phyloP scores from a whole-genome alignment of 2,329 filamentous ascomycete genomes.

The Cordyceps javanica region DNA sequence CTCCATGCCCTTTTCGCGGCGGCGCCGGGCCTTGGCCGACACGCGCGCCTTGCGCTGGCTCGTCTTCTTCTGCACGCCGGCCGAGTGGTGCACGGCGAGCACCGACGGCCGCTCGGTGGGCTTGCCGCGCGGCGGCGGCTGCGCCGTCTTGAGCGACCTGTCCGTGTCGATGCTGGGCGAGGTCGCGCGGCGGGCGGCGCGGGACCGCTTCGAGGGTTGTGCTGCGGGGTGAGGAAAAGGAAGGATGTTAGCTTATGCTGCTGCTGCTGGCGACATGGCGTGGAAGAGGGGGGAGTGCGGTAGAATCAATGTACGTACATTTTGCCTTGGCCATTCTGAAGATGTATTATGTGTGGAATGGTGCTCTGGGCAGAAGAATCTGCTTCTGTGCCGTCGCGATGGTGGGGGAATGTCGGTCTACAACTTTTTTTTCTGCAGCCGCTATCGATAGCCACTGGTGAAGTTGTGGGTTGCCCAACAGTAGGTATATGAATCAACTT shows the following conservation, averaged over 20 bases:
- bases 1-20: slow-evolving; percentile 53
- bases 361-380: too few species aligned
- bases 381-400: background rate
- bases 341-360: slow-evolving; percentile 1
- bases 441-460: background rate
- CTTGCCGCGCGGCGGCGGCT: slow-evolving; percentile 38
- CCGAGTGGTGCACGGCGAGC: slow-evolving; percentile 59
- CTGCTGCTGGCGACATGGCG: too few species aligned
- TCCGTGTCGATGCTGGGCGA: slow-evolving; percentile 65
- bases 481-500: too few species aligned
- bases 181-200: slow-evolving; percentile 65
- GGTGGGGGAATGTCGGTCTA: slow-evolving; percentile 8
- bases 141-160: slow-evolving; percentile 60
- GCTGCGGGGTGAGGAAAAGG: slow-evolving; percentile 31
- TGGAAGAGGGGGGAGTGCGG: too few species aligned
- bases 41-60: slow-evolving; percentile 49
- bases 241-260: too few species aligned
- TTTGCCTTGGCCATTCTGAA: slow-evolving; percentile 27
- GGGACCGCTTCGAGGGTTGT: slow-evolving; percentile 59
- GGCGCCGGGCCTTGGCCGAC: slow-evolving; percentile 48
- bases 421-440: background rate
- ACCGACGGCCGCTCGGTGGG: slow-evolving; percentile 51
- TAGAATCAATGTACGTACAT: slow-evolving; percentile 19
- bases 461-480: background rate
- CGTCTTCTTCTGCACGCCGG: slow-evolving; percentile 62